Evolutionary conservation across 768 basidiomycete species (phyloP), one percentile per base, ranked within the genome.

Genomic region (Collybia sordida): DNA sequence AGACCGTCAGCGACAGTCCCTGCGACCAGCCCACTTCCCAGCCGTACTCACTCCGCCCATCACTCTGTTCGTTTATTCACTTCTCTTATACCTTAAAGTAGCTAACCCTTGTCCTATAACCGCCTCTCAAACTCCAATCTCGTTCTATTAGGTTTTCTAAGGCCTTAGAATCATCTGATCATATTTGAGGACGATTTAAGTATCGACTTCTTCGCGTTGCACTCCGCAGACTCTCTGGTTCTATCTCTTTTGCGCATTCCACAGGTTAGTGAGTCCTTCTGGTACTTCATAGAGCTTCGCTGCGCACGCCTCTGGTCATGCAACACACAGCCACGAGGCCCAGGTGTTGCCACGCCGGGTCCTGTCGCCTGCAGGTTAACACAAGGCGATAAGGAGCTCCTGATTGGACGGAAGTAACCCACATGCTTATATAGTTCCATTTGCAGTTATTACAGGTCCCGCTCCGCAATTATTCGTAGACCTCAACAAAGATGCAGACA

Each of bases 401-500:
- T 53, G 47, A 50, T 52, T 52, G 46, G 31, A 39, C 49, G 35
- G 44, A 27, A 50, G 41, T 54, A 53, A 49, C 50, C 50, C 48
- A 42, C 41, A 50, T 54, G 47, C 59, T 60, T 57, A 62, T 55
- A 54, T 55, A 51, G 27, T 22, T 37, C 42, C 44, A 17, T 22
- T 47, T 42, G 35, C 57, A 60, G 57, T 45, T 50, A 17, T 45
- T 11, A 17, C 17, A 50, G 44, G 24, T 38, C 48, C 52, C 49
- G 34, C 47, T 45, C 49, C 48, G 50, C 43, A 47, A 42, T 45
- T 56, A 43, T 39, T 50, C 36, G 21, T 53, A 55, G 56, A 55
- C 51, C 45, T 39, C 44, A 49, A 21, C 41, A 67, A 70, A 64
- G 52, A 96, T 96, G 93, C 93, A 97, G 68, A 97, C 94, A 48